Evolutionary conservation across 1,284 basidiomycete genomes (phyloP).

Genomic region (Earliella scabrosa): DNA sequence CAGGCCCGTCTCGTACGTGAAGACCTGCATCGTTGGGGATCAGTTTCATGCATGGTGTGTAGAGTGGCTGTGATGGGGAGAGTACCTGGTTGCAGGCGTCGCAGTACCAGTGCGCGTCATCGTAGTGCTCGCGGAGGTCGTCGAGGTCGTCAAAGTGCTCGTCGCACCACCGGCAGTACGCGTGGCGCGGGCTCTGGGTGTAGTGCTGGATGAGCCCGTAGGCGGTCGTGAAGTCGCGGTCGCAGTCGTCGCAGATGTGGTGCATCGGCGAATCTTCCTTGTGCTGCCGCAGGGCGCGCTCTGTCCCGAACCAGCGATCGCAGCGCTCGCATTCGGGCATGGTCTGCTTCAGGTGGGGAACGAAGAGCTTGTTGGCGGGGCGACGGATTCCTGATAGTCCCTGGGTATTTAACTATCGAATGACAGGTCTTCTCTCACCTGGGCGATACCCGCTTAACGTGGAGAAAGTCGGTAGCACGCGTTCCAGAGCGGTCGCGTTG

Average conservation of each 20-base stretch:
- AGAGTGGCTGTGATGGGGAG: background rate
- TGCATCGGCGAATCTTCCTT: conserved; percentile 33
- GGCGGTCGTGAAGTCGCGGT: conserved; percentile 18
- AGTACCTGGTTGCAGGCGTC: conserved; percentile 17
- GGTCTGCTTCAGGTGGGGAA: too few relatives aligned
- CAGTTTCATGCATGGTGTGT: too few relatives aligned
- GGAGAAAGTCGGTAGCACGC: too few relatives aligned
- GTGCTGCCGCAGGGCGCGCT: conserved; percentile 31
- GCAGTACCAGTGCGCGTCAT: conserved; percentile 20
- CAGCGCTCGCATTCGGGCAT: conserved; percentile 23
- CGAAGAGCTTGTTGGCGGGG: too few relatives aligned
- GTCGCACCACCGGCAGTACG: conserved; percentile 32
- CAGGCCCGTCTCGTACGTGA: conserved; percentile 7
- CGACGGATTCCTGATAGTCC: too few relatives aligned
- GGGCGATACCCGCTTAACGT: too few relatives aligned
- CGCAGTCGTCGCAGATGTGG: conserved; percentile 40
- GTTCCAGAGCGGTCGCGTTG: too few relatives aligned
- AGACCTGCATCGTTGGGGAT: background rate
- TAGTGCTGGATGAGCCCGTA: conserved; percentile 24
- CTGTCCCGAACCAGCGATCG: conserved; percentile 13
- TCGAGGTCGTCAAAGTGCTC: conserved; percentile 24
- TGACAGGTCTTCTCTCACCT: too few relatives aligned
- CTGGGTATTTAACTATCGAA: too few relatives aligned
- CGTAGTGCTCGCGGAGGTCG: conserved; percentile 22
- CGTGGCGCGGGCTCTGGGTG: conserved; percentile 27